Evolutionary conservation across 2,329 filamentous ascomycete genomes (phyloP).

Genomic region (Hypoxylon sp.): DNA sequence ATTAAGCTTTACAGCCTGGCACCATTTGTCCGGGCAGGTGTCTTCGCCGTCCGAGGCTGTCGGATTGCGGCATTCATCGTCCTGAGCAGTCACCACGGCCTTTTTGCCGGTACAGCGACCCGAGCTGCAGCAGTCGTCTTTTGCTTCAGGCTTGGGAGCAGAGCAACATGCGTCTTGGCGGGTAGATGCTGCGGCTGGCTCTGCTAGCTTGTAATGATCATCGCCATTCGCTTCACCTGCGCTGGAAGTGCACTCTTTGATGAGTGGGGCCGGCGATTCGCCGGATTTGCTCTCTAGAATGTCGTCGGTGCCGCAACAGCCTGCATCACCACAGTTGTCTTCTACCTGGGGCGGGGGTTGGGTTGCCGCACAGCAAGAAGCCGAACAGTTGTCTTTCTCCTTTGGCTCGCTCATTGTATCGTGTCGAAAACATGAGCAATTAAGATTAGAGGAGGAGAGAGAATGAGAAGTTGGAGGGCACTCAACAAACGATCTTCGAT

Average conservation of each 20-base stretch:
- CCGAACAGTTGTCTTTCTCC: conserved; percentile 21
- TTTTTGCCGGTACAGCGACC: background rate
- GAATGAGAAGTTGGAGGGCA: background rate
- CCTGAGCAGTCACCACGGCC: background rate
- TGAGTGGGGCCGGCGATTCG: conserved; percentile 1
- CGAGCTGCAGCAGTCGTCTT: background rate
- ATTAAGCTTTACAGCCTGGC: conserved; percentile 4
- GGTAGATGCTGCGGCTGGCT: conserved; percentile 1
- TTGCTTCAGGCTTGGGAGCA: background rate
- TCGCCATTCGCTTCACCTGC: conserved; percentile 4
- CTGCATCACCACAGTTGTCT: conserved; percentile 20
- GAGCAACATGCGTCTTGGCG: conserved; percentile 30
- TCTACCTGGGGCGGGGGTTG: conserved; percentile 11
- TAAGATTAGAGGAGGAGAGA: background rate
- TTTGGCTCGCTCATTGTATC: conserved; percentile 28
- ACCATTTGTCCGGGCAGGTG: background rate
- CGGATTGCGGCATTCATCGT: background rate
- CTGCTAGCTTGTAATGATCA: conserved; percentile 25
- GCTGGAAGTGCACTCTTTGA: background rate
- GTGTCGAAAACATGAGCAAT: background rate
- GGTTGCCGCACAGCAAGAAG: conserved; percentile 23
- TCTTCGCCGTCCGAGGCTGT: background rate
- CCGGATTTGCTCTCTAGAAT: conserved; percentile 15
- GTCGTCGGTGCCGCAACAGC: conserved; percentile 16
- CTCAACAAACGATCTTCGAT: conserved; percentile 8